Conservation (phyloP, 2,329 filamentous ascomycete genomes). For the Paecilomyces variotii region DNA sequence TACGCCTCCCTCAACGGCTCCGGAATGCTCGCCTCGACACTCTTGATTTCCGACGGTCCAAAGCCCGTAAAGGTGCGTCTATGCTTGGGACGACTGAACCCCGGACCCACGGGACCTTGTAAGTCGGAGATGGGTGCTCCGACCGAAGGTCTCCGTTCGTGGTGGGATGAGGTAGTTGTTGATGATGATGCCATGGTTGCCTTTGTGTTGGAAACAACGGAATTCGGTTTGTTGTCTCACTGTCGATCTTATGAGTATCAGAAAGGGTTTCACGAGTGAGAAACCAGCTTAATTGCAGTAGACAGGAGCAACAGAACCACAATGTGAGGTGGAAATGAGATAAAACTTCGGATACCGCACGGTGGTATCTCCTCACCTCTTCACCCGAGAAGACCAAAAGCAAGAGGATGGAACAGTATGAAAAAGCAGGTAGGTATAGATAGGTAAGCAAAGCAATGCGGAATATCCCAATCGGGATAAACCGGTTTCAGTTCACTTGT, state of each 20-base stretch:
- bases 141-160: slow-evolving; percentile 74
- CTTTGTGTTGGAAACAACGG: not conserved
- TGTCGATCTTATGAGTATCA: too few relatives aligned
- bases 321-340: too few relatives aligned
- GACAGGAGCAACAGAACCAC: not conserved
- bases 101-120: slow-evolving; percentile 75
- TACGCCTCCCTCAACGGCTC: slow-evolving; percentile 79
- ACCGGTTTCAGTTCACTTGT: not conserved
- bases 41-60: slow-evolving; percentile 84
- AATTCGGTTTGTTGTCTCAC: not conserved
- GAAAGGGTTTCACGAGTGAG: not conserved
- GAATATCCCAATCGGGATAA: not conserved
- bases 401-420: not conserved
- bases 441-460: not conserved
- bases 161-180: slow-evolving; percentile 13
- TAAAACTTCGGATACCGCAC: too few relatives aligned
- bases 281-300: not conserved
- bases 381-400: not conserved
- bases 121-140: slow-evolving; percentile 81
- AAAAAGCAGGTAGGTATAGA: not conserved
- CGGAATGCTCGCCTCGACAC: slow-evolving; percentile 82
- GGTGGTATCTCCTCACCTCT: too few relatives aligned
- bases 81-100: slow-evolving; percentile 87
- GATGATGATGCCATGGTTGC: not conserved
- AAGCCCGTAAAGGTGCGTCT: slow-evolving; percentile 96